Conservation (phyloP, 1,284 basidiomycete species). For the Puccinia novopanici region DNA sequence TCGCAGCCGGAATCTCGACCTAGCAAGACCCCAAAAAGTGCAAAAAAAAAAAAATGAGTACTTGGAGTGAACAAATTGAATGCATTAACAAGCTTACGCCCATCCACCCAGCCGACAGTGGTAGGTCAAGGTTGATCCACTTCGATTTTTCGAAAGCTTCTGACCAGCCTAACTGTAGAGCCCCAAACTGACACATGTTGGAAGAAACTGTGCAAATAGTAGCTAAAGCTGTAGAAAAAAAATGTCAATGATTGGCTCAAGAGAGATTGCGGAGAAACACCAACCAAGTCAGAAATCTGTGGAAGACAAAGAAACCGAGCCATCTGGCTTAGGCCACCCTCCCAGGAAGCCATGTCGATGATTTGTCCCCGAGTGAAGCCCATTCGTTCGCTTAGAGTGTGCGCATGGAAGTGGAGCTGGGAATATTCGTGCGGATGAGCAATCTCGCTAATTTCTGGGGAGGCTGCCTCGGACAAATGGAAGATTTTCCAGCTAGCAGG, state of each 20-base stretch:
- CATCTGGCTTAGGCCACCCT: conserved; percentile 33
- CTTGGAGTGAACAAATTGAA: too few species aligned
- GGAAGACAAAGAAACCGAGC: conserved; percentile 3
- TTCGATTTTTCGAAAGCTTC: conserved; percentile 35
- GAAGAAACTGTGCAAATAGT: conserved; percentile 51
- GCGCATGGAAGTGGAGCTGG: conserved; percentile 42
- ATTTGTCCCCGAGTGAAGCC: conserved; percentile 38
- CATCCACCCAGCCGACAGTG: conserved; percentile 21
- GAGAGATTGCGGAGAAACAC: neutral
- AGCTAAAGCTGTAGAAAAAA: conserved; percentile 22
- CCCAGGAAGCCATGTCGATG: conserved; percentile 46
- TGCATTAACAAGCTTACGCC: too few species aligned
- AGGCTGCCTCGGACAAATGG: conserved; percentile 27
- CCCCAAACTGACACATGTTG: conserved; percentile 49
- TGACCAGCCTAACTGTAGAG: conserved; percentile 43
- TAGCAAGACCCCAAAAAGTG: neutral
- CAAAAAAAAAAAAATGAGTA: conserved; percentile 11
- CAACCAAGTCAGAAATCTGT: conserved; percentile 26
- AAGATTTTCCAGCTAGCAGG: conserved; percentile 37
- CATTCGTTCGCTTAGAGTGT: conserved; percentile 31
- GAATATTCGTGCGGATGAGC: conserved; percentile 50
- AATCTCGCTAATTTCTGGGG: conserved; percentile 7
- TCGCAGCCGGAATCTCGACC: conserved; percentile 42
- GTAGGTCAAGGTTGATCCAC: conserved; percentile 47
- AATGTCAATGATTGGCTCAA: too few species aligned